phyloP scores from a whole-genome alignment of 1,139 yeast species.

The Suhomyces anneliseae region DNA sequence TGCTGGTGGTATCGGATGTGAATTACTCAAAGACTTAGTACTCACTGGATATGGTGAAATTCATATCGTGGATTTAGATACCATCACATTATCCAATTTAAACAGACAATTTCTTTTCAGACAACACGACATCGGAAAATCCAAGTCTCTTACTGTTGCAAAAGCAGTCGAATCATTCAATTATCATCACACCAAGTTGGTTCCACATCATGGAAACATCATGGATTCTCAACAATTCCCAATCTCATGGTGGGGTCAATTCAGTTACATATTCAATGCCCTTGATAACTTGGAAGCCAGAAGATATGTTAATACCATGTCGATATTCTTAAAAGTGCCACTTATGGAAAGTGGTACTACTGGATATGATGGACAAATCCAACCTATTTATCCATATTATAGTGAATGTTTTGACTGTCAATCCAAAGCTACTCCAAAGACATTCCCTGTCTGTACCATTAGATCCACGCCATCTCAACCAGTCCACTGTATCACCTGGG shows the following conservation, averaged over 20 bases:
- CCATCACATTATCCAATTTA: conserved; percentile 86
- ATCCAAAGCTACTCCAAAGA: conserved; percentile 81
- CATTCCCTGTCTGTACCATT: conserved; percentile 95
- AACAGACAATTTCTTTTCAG: conserved; percentile 92
- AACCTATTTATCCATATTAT: conserved; percentile 78
- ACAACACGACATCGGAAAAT: conserved; percentile 79
- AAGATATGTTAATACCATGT: conserved; percentile 80
- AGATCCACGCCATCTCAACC: conserved; percentile 97
- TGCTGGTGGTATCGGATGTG: conserved; percentile 99
- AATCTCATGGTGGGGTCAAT: conserved; percentile 76
- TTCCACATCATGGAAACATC: conserved; percentile 86
- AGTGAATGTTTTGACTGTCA: conserved; percentile 95
- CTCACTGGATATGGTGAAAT: conserved; percentile 85
- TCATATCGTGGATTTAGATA: conserved; percentile 90
- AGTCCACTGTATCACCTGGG: conserved; percentile 96
- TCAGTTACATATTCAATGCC: conserved; percentile 83
- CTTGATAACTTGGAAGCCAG: conserved; percentile 93
- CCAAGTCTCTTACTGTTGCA: conserved; percentile 81
- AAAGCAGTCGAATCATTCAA: conserved; percentile 80
- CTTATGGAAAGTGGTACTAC: conserved; percentile 94
- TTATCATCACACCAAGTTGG: conserved; percentile 61
- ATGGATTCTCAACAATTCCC: conserved; percentile 76
- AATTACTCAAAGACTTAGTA: conserved; percentile 80
- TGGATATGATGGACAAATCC: conserved; percentile 91
- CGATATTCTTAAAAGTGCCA: conserved; percentile 71